Base-by-base conservation (phyloP, 257 asterid species). In the Striga asiatica region DNA sequence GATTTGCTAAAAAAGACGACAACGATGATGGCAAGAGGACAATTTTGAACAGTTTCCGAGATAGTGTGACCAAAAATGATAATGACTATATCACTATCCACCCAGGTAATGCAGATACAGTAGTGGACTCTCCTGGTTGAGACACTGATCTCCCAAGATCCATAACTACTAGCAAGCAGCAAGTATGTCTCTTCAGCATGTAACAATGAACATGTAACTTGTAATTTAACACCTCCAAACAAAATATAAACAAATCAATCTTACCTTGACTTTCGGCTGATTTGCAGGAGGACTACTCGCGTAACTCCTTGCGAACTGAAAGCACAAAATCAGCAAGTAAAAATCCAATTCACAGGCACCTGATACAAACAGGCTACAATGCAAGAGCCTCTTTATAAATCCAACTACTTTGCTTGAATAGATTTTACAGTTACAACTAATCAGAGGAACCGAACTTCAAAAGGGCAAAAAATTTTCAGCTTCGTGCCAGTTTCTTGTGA, bases 231-330 rank as follows among this genome's bases (percentile, higher is more conserved):
- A 53, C 9, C 23, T 35, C 21, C 32, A 47, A 45, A 51, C 7
- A 12, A 12, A 45, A 58, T 16, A 34, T 20, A 18, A 8, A 27
- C n/a, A 37, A 17, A 20, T 45, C 58, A 25, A 68, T 7, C 31
- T 61, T 61, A 81, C 94, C 95, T 83, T 78, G 34, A 83, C 69
- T 65, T 81, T 78, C 72, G 67, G 71, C 68, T 78, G 78, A 51
- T 80, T 83, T 0, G 73, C 50, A 13, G 81, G 79, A 24, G 94
- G 20, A 6, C 48, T 66, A 29, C 69, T 68, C 1, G 86, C 79
- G 62, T 67, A 81, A 65, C 55, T 72, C 73, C 91, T 83, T 12
- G 82, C 52, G 29, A 72, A 59, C 94, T 83, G 72, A 60, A 64
- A 72, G 50, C n/a, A 65, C 21, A 8, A 62, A 31, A 66, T 6